Conservation (phyloP, 2,329 filamentous ascomycete species). For the Monosporascus cannonballus region DNA sequence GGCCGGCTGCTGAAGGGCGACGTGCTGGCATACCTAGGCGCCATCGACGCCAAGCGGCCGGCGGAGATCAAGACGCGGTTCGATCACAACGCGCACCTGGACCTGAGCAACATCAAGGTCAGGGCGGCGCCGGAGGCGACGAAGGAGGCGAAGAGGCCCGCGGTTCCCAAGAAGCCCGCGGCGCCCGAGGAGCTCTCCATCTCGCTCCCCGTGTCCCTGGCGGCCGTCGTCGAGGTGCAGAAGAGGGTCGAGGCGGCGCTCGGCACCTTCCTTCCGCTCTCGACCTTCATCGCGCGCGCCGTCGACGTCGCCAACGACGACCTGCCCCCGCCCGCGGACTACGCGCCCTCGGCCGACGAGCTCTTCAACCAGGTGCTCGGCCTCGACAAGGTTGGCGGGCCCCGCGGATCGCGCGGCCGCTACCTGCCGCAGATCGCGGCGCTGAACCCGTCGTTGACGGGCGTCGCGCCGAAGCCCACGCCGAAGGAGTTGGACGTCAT, state of each 20-base stretch:
- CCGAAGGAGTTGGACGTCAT: slow-evolving; percentile 67
- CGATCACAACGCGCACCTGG: slow-evolving; percentile 72
- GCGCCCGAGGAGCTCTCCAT: slow-evolving; percentile 49
- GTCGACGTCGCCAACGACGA: slow-evolving; percentile 83
- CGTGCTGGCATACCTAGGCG: slow-evolving; percentile 81
- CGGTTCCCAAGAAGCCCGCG: slow-evolving; percentile 34
- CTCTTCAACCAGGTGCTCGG: slow-evolving; percentile 88
- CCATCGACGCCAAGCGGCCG: slow-evolving; percentile 67
- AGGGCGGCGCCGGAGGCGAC: slow-evolving; percentile 45
- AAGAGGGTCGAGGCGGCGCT: slow-evolving; percentile 71
- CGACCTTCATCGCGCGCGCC: slow-evolving; percentile 80
- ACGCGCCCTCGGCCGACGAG: slow-evolving; percentile 67
- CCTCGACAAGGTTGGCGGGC: slow-evolving; percentile 40
- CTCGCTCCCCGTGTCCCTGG: slow-evolving; percentile 70
- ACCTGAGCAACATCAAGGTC: slow-evolving; percentile 92
- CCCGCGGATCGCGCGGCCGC: slow-evolving; percentile 52
- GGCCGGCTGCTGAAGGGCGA: slow-evolving; percentile 93
- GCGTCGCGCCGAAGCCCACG: slow-evolving; percentile 26
- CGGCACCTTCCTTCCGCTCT: slow-evolving; percentile 75
- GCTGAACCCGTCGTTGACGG: slow-evolving; percentile 38
- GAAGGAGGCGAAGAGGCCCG: slow-evolving; percentile 26
- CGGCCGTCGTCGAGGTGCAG: slow-evolving; percentile 74
- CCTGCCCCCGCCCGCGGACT: slow-evolving; percentile 61
- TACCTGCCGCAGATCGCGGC: slow-evolving; percentile 67
- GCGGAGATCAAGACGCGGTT: slow-evolving; percentile 65